Evolutionary conservation across 2,329 filamentous ascomycete genomes (phyloP).

Genomic region (Arthrobotrys conoides): DNA sequence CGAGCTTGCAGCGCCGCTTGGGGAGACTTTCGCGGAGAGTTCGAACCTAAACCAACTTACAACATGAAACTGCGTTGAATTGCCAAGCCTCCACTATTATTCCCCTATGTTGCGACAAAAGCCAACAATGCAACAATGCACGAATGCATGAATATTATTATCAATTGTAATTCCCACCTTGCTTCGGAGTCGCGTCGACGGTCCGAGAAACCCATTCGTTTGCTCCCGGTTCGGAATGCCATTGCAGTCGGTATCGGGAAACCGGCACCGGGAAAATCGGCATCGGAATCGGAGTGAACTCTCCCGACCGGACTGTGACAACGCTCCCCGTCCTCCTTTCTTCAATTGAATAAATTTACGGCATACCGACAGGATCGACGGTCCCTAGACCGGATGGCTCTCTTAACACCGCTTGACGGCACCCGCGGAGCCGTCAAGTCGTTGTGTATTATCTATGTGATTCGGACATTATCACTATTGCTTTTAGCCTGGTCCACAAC

Average conservation of each 20-base stretch:
- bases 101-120: background rate
- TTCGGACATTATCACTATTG: constrained; percentile 79
- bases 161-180: constrained; percentile 20
- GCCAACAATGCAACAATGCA: constrained; percentile 20
- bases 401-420: constrained; percentile 45
- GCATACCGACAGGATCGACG: background rate
- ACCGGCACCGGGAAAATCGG: constrained; percentile 22
- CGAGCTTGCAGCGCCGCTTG: background rate
- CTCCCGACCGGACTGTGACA: too few relatives aligned
- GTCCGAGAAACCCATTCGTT: constrained; percentile 25
- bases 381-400: constrained; percentile 12
- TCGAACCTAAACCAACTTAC: constrained; percentile 33
- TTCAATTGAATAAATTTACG: constrained; percentile 12
- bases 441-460: constrained; percentile 69
- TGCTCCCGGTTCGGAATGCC: constrained; percentile 12
- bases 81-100: constrained; percentile 30
- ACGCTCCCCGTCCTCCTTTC: background rate
- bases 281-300: constrained; percentile 30
- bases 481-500: constrained; percentile 72
- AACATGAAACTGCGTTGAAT: constrained; percentile 50
- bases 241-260: constrained; percentile 21
- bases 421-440: constrained; percentile 55
- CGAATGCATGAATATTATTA: constrained; percentile 19
- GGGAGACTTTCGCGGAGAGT: constrained; percentile 18
- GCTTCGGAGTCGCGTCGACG: constrained; percentile 27